phyloP scores from a whole-genome alignment of 176 grass and related monocot species.

The Panicum miliaceum region DNA sequence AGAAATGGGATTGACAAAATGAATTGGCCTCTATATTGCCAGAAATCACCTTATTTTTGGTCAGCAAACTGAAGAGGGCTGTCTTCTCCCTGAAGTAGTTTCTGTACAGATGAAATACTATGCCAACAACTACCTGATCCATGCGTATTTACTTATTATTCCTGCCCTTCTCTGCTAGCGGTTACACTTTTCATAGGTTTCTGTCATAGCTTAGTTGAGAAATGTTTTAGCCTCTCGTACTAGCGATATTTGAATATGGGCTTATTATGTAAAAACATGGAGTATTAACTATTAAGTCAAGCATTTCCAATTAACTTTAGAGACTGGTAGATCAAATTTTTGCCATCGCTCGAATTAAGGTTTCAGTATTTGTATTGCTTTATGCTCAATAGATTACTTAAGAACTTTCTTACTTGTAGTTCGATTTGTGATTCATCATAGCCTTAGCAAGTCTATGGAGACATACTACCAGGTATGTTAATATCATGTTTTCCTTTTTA shows the following conservation, averaged over 20 bases:
- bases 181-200: not conserved
- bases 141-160: not conserved
- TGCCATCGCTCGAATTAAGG: not conserved
- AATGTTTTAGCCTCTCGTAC: not conserved
- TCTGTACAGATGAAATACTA: not conserved
- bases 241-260: constrained; percentile 21
- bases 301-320: not conserved
- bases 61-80: not conserved
- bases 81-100: constrained; percentile 6
- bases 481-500: not conserved
- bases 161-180: not conserved
- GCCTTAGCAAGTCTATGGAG: constrained; percentile 97
- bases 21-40: not conserved
- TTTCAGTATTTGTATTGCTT: not conserved
- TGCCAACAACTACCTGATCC: not conserved
- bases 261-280: not conserved
- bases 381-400: constrained; percentile 3
- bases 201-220: constrained; percentile 1
- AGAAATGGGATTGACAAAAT: not conserved
- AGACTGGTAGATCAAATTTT: constrained; percentile 31
- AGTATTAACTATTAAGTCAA: not conserved
- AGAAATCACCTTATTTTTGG: not conserved
- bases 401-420: constrained; percentile 57
- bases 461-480: constrained; percentile 90
- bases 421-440: constrained; percentile 96